phyloP scores from a whole-genome alignment of 2,329 filamentous ascomycete genomes.

The Calonectria multiphialidica region DNA sequence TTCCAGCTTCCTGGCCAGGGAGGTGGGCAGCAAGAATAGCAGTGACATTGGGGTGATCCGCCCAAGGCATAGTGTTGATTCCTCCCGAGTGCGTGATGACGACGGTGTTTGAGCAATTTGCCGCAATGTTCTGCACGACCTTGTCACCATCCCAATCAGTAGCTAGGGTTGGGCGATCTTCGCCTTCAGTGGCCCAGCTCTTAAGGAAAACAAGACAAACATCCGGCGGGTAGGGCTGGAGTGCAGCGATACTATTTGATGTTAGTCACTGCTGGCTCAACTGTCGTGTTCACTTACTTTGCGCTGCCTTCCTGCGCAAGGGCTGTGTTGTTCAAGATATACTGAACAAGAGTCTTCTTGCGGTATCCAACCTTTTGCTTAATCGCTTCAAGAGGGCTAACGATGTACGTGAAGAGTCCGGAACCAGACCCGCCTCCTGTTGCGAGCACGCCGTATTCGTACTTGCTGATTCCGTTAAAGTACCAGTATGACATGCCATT shows the following conservation, averaged over 20 bases:
- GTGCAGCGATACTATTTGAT: neutral
- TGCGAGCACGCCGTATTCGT: slow-evolving; percentile 66
- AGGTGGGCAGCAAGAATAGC: slow-evolving; percentile 7
- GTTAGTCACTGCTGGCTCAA: neutral
- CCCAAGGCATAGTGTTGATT: slow-evolving; percentile 8
- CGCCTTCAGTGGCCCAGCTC: slow-evolving; percentile 3
- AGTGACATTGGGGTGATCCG: neutral
- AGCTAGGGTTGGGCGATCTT: neutral
- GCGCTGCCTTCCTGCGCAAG: neutral
- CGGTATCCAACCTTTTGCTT: neutral
- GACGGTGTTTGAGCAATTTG: neutral
- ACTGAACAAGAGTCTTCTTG: neutral
- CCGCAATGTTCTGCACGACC: neutral
- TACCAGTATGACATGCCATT: slow-evolving; percentile 63
- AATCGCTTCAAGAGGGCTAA: slow-evolving; percentile 51
- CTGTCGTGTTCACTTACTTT: neutral
- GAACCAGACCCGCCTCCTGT: slow-evolving; percentile 65
- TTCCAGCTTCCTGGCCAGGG: slow-evolving; percentile 7
- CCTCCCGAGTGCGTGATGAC: slow-evolving; percentile 7
- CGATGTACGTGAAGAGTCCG: slow-evolving; percentile 49
- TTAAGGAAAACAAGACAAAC: slow-evolving; percentile 21
- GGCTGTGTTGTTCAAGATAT: neutral
- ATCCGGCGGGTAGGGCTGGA: slow-evolving; percentile 1
- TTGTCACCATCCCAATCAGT: neutral
- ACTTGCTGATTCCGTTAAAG: slow-evolving; percentile 70